Conservation (phyloP, 306 rosid species). For the Glycine tomentella region DNA sequence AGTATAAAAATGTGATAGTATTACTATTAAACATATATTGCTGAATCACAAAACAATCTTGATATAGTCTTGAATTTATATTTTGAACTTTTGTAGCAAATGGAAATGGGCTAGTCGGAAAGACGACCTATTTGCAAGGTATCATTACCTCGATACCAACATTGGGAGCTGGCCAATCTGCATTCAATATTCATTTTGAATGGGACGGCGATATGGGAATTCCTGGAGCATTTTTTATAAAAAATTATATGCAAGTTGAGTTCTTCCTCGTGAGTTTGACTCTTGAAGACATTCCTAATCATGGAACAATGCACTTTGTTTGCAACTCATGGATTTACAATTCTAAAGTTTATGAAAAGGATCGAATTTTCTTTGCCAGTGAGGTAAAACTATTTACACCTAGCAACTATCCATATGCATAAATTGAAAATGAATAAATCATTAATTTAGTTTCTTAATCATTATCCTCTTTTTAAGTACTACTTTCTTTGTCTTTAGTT, state of each 20-base stretch:
- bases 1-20: no score
- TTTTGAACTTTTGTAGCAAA: conserved; percentile 45
- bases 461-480: no score
- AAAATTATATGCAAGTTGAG: conserved; percentile 57
- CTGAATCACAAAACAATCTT: not conserved
- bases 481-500: no score
- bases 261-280: conserved; percentile 68
- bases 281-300: conserved; percentile 60
- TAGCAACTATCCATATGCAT: not conserved
- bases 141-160: conserved; percentile 48
- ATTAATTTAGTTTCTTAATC: no score
- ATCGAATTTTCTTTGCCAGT: conserved; percentile 72
- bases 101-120: conserved; percentile 60
- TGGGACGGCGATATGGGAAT: conserved; percentile 59
- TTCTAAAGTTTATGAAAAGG: conserved; percentile 11
- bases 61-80: not conserved
- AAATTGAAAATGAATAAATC: not conserved
- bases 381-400: conserved; percentile 47
- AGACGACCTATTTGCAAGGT: conserved; percentile 52
- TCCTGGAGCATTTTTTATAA: conserved; percentile 65
- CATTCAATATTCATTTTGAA: conserved; percentile 56
- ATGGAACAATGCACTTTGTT: conserved; percentile 57
- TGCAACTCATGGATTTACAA: conserved; percentile 84
- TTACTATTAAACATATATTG: no score
- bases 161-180: conserved; percentile 53